Conservation (phyloP, 371 early-diverging fungal species). For the Apophysomyces elegans region DNA sequence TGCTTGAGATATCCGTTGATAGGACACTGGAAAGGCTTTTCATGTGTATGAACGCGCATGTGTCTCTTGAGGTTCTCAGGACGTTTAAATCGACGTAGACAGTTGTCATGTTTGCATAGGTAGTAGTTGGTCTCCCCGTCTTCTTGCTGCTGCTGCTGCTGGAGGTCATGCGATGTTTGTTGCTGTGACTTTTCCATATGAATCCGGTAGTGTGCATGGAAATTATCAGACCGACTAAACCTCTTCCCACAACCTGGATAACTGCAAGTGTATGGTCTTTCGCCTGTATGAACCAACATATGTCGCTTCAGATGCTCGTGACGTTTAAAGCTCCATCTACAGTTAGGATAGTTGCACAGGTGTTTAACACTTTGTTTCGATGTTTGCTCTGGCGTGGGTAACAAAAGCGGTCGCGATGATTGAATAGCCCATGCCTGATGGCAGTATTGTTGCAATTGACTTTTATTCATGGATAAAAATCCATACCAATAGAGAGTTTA, state of each 20-base stretch:
- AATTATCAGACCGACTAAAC: constrained; percentile 72
- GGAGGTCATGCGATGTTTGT: neutral
- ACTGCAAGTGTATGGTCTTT: constrained; percentile 61
- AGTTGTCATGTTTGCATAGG: constrained; percentile 15
- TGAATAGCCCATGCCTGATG: neutral
- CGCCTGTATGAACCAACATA: constrained; percentile 61
- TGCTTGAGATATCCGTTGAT: constrained; percentile 69
- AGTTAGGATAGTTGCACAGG: constrained; percentile 48
- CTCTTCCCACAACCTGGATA: constrained; percentile 60
- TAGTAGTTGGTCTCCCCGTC: neutral
- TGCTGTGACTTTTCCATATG: constrained; percentile 29
- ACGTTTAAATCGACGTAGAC: constrained; percentile 68
- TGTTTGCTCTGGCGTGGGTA: neutral
- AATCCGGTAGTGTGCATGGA: constrained; percentile 50
- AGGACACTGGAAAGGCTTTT: constrained; percentile 70
- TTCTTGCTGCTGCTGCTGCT: neutral
- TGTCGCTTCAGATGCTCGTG: constrained; percentile 82
- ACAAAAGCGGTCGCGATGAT: neutral
- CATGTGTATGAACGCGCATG: constrained; percentile 79
- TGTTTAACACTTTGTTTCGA: constrained; percentile 28
- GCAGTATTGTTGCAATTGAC: neutral
- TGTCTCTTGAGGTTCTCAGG: constrained; percentile 87
- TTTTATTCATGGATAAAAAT: neutral
- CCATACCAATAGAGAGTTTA: constrained; percentile 1
- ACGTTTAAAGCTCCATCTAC: constrained; percentile 65